Base-by-base conservation (phyloP, 2,329 filamentous ascomycete species). In the Dactylellina sp. region DNA sequence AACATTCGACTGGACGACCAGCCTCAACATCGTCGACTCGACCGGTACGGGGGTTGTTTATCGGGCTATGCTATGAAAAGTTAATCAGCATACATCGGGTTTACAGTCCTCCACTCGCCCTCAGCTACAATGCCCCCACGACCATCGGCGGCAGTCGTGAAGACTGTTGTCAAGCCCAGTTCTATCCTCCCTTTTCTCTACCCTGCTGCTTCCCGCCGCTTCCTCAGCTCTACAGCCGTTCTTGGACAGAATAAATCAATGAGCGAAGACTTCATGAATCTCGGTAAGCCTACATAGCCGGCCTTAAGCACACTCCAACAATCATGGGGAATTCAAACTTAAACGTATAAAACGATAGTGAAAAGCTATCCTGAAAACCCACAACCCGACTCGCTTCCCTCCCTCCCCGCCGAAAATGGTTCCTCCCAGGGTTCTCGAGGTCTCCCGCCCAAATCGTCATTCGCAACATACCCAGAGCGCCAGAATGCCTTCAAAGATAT, bases 131-230 rank as follows among this genome's bases (percentile, higher is more conserved):
- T 74, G 70, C 61, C 70, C 44, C 70, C 61, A 11, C 55, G 70
- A 46, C 39, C 61, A 6, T 61, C 70, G 14, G 42, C 49, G 12
- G 55, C 70, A 22, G 46, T 66, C 61, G 39, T 66, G 1, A 61
- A 25, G 55, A 57, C 70, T 39, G 37, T 62, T 61, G 7, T 50
- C 47, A 55, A 22, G 32, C 56, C 56, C 55, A 39, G 55, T 28
- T 47, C 70, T 22, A 40, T 74, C 22, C 53, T 74, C 3, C 61
- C 70, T n/a, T 66, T 74, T 47, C 61, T 74, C 39, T 66, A 66
- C 55, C 61, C 70, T 14, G 61, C 49, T 11, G 55, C 55, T 42
- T 66, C 70, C 28, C 55, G 70, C 11, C 61, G 70, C 11, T 24
- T 66, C 18, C 44, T 74, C 32, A 65, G 55, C 32, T 42, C 61